Evolutionary conservation across 73 alveolate species (phyloP), one percentile per base, ranked within the genome.

Genomic region (Stentor roeselii): DNA sequence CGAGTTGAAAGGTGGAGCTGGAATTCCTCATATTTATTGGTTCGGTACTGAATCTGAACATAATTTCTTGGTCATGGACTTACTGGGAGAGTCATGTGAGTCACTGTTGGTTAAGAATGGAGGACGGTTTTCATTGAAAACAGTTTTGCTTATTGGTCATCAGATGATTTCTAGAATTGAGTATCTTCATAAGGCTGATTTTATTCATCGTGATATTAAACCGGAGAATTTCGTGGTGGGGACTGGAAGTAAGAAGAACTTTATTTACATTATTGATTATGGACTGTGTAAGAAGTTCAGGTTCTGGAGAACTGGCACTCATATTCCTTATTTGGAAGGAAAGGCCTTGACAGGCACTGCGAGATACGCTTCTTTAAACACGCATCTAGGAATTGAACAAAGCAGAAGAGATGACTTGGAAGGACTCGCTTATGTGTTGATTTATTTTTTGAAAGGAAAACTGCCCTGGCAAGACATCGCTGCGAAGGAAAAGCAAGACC

Each of bases 401-500:
- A 92, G 87, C 32, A 84, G 98, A 77, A 87, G 97, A 84, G 98
- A 93, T 78, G 98, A 93, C 82, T 78, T 93, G 40, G 98, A 93
- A 86, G 93, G 93, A 59, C 76, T 92, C 75, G 90, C 87, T 27
- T 87, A 87, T 84, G 89, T 90, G 6, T 61, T 86, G 35, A 39
- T 86, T 27, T 86, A 86, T 60, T 86, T 86, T 59, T 38, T 86
- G 3, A 86, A 88, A 88, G 95, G 96, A 2, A 58, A 89, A 38
- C 87, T 93, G 4, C 98, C 98, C 3, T 93, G 98, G 98, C 61
- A 76, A 77, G 83, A 82, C 39, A 82, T 86, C 60, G 76, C 88
- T 37, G 80, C 91, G 30, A 78, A 67, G n/a, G 82, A 78, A 4
- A 78, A 86, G 82, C 78, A 84, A 86, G 91, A n/a, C n/a, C n/a